Evolutionary conservation across 148 eudicot genomes (phyloP).

Genomic region (Talinum fruticosum): DNA sequence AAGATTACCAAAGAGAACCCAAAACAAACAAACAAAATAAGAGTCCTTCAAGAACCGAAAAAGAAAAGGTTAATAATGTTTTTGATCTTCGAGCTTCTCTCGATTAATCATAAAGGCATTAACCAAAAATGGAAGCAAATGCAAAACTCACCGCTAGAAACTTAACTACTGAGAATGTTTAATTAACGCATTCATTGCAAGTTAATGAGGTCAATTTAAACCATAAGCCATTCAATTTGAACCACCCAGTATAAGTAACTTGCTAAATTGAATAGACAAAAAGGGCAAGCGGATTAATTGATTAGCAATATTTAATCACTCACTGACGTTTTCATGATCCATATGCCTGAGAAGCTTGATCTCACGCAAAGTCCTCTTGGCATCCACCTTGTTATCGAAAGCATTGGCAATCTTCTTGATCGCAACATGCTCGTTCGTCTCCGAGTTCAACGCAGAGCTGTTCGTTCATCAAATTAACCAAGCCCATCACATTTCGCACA

Average conservation of each 20-base stretch:
- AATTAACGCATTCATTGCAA: constrained; percentile 3
- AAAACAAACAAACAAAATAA: background rate
- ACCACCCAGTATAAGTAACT: too few relatives aligned
- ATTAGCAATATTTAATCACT: background rate
- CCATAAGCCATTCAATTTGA: background rate
- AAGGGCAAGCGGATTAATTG: background rate
- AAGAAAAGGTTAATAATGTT: background rate
- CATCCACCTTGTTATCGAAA: constrained; percentile 88
- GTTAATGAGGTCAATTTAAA: background rate
- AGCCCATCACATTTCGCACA: background rate
- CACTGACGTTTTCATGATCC: constrained; percentile 90
- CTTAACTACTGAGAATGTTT: background rate
- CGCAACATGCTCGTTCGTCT: constrained; percentile 86
- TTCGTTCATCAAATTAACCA: constrained; percentile 15
- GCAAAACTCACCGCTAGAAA: background rate
- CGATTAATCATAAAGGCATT: background rate
- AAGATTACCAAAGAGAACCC: background rate
- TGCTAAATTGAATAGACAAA: background rate
- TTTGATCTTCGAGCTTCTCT: background rate
- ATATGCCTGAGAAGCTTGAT: constrained; percentile 90
- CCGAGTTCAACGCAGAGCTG: constrained; percentile 24
- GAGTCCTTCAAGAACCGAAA: too few relatives aligned
- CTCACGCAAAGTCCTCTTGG: constrained; percentile 90
- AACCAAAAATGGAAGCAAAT: background rate
- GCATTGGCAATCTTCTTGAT: constrained; percentile 96